A percentile compares a stretch with the other conserved stretches of the same genome.
Evolutionary conservation across 352 stramenopile genomes (phyloP).

Genomic region (Pythium brachiatum): DNA sequence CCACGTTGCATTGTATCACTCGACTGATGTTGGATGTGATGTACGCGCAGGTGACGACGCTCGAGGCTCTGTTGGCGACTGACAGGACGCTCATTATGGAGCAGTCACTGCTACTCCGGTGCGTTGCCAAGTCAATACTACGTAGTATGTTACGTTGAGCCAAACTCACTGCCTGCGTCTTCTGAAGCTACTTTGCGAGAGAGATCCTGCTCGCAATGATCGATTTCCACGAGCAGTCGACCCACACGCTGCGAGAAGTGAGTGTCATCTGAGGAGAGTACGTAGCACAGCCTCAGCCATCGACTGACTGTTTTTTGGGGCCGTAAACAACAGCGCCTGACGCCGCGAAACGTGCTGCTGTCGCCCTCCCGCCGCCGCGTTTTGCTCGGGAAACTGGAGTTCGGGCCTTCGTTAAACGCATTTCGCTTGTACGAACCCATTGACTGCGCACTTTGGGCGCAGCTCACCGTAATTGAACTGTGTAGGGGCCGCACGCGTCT

Average conservation of each 20-base stretch:
- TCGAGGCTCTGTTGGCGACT: conserved; percentile 7
- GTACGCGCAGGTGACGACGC: conserved; percentile 2
- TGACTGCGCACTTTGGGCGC: too few relatives aligned
- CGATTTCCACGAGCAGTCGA: conserved; percentile 34
- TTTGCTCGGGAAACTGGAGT: conserved; percentile 23
- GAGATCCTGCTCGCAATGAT: conserved; percentile 27
- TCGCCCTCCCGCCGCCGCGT: conserved; percentile 20
- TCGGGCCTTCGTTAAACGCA: conserved; percentile 8
- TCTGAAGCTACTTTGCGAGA: conserved; percentile 26
- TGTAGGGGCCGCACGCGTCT: too few relatives aligned
- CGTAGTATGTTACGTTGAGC: too few relatives aligned
- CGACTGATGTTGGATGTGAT: background rate
- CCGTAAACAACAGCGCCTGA: conserved; percentile 14
- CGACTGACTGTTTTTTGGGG: conserved; percentile 1
- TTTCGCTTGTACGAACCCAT: conserved; percentile 10
- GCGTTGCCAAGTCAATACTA: too few relatives aligned
- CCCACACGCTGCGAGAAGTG: conserved; percentile 18
- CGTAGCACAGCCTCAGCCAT: too few relatives aligned
- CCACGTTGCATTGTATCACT: too few relatives aligned
- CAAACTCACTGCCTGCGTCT: too few relatives aligned
- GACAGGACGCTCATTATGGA: background rate
- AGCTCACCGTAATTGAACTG: too few relatives aligned
- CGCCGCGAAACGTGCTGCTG: conserved; percentile 21
- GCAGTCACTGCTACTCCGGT: conserved; percentile 8
- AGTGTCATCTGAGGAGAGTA: too few relatives aligned